Evolutionary conservation across 2,329 filamentous ascomycete species (phyloP).

Genomic region (Aspergillus spinulosporus): DNA sequence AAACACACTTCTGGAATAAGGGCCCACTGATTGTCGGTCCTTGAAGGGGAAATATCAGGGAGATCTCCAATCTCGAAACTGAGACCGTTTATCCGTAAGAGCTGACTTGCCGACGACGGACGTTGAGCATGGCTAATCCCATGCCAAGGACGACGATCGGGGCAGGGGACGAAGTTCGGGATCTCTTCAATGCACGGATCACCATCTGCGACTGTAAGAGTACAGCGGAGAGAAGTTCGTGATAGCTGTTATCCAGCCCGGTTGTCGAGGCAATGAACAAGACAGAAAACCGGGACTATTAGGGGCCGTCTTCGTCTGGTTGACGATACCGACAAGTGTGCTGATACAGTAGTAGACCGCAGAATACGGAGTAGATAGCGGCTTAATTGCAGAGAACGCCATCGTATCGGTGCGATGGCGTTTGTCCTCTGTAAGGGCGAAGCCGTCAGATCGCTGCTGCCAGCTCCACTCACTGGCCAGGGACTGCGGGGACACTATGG

Average conservation of each 20-base stretch:
- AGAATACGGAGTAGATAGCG: background rate
- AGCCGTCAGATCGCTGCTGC: conserved; percentile 38
- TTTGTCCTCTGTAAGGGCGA: conserved; percentile 19
- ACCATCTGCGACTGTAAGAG: background rate
- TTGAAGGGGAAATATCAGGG: conserved; percentile 22
- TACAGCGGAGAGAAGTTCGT: background rate
- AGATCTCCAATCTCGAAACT: conserved; percentile 25
- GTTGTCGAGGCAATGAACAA: background rate
- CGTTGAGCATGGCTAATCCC: conserved; percentile 4
- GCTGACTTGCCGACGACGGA: background rate
- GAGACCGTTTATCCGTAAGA: conserved; percentile 13
- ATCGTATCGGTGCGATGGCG: conserved; percentile 29
- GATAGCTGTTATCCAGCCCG: background rate
- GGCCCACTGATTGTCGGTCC: conserved; percentile 34
- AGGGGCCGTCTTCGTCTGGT: too few species aligned
- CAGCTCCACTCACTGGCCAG: conserved; percentile 35
- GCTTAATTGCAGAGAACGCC: conserved; percentile 9
- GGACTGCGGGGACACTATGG: conserved; percentile 34
- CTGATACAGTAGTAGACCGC: too few species aligned
- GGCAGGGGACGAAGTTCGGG: background rate
- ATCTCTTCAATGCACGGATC: conserved; percentile 2
- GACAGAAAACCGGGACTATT: background rate
- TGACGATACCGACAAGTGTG: too few species aligned
- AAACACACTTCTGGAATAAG: conserved; percentile 7
- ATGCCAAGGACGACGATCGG: conserved; percentile 7